Percentiles rank a stretch among this genome's conserved stretches.
phyloP scores from a whole-genome alignment of 2,329 filamentous ascomycete genomes.

The Pseudogymnoascus sp. region DNA sequence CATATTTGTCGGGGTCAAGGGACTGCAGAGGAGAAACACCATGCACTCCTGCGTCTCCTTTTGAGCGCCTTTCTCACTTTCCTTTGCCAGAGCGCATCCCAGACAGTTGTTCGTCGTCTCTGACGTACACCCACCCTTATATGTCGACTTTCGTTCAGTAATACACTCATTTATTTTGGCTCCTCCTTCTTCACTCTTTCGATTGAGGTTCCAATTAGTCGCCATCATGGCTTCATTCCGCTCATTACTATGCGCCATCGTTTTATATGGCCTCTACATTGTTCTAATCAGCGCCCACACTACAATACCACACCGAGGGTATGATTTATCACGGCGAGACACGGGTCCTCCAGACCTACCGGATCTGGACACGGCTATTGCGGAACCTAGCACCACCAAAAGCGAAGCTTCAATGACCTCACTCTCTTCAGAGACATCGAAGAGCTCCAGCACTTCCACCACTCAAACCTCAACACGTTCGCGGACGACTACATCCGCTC shows the following conservation, averaged over 20 bases:
- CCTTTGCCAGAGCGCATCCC: background rate
- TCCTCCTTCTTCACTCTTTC: slow-evolving; percentile 9
- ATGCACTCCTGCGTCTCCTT: slow-evolving; percentile 6
- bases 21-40: background rate
- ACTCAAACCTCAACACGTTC: slow-evolving; percentile 5
- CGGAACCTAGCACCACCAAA: slow-evolving; percentile 8
- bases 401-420: slow-evolving; percentile 7
- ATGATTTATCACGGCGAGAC: slow-evolving; percentile 4
- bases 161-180: slow-evolving; percentile 7
- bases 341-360: slow-evolving; percentile 2
- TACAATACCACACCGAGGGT: background rate
- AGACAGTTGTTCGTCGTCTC: background rate
- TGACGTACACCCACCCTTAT: background rate
- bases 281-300: slow-evolving; percentile 2
- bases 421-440: background rate
- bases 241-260: slow-evolving; percentile 1
- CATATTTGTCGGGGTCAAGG: background rate
- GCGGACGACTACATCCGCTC: slow-evolving; percentile 3
- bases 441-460: background rate
- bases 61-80: slow-evolving; percentile 1
- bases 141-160: slow-evolving; percentile 1
- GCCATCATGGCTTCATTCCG: slow-evolving; percentile 9
- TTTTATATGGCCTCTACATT: slow-evolving; percentile 7
- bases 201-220: background rate
- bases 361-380: background rate